Evolutionary conservation across 768 basidiomycete genomes (phyloP), one percentile per base, ranked within the genome.

Genomic region (Amanita jacksonii): DNA sequence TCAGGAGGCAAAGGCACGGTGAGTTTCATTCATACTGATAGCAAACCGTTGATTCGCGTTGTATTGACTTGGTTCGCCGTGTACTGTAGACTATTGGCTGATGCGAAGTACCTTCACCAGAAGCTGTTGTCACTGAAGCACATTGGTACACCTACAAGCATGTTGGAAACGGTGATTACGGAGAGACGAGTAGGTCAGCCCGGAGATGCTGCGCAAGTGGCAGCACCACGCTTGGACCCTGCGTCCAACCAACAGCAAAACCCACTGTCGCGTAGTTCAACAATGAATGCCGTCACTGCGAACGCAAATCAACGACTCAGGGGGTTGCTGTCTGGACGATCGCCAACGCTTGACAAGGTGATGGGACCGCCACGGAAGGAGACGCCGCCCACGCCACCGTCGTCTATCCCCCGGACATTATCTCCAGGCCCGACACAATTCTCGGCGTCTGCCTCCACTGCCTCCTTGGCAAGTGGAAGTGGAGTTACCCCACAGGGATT

Each of bases 1-100:
- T 54, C 77, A 78, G 47, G 86, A 83, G 48, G 91, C 88, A 18
- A 96, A 94, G 66, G 75, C 79, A 46, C 79, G 90, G 90, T 89
- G 52, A 49, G 75, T 64, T 47, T 24, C 24, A 19, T 52, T 51
- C 34, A 33, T 12, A 27, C 30, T 31, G 24, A 42, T 48, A 40
- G 43, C 42, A 47, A 37, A 12, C 24, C 25, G 32, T 13, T 31
- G 7, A 20, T 43, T 41, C 42, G 41, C 35, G 18, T 33, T 19
- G 23, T 30, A 31, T 25, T 28, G 34, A 19, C 24, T 46, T 42
- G 36, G 41, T 28, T 37, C 41, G 43, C 31, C 40, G 43, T 34
- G 31, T 38, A 44, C 27, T 41, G 42, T 57, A 94, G 92, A 54
- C 69, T 97, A 54, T 64, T 90, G 41, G 77, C 74, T 48, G 92